Evolutionary conservation across 805 yeast species (phyloP).

Genomic region (Candida adriatica): DNA sequence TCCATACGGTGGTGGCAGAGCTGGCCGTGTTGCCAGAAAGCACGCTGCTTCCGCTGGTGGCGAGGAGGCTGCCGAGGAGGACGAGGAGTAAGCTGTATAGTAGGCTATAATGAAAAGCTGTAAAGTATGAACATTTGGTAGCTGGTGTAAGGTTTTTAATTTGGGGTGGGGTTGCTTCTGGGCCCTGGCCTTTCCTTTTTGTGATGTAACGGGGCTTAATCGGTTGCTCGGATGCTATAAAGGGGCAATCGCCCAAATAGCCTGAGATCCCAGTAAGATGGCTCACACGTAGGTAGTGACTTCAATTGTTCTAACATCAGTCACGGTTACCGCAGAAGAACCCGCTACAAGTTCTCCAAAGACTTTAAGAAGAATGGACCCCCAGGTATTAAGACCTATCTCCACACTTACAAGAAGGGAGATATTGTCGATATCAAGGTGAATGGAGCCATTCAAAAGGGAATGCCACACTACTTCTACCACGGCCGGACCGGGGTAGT

Average conservation of each 20-base stretch:
- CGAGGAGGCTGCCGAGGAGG: conserved; percentile 73
- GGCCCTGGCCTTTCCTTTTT: no score
- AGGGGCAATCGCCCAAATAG: no score
- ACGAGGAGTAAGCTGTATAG: conserved; percentile 53
- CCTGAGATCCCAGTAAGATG: no score
- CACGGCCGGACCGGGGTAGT: conserved; percentile 99
- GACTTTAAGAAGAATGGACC: conserved; percentile 93
- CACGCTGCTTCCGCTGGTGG: conserved; percentile 42
- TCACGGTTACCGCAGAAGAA: conserved; percentile 99
- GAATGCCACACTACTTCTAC: conserved; percentile 99
- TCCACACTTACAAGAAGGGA: conserved; percentile 95
- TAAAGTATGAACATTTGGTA: no score
- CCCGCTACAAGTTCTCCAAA: conserved; percentile 99
- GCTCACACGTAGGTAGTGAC: conserved; percentile 14
- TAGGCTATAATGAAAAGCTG: no score
- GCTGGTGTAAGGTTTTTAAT: no score
- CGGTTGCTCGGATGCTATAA: no score
- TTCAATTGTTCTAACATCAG: conserved; percentile 24
- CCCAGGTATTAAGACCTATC: conserved; percentile 86
- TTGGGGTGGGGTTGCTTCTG: no score
- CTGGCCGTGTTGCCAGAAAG: conserved; percentile 98
- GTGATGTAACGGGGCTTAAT: no score
- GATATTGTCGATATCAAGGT: conserved; percentile 98
- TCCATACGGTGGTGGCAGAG: conserved; percentile 99
- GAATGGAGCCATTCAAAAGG: conserved; percentile 97